Conservation (phyloP, 148 eudicot species). For the Talinum fruticosum region DNA sequence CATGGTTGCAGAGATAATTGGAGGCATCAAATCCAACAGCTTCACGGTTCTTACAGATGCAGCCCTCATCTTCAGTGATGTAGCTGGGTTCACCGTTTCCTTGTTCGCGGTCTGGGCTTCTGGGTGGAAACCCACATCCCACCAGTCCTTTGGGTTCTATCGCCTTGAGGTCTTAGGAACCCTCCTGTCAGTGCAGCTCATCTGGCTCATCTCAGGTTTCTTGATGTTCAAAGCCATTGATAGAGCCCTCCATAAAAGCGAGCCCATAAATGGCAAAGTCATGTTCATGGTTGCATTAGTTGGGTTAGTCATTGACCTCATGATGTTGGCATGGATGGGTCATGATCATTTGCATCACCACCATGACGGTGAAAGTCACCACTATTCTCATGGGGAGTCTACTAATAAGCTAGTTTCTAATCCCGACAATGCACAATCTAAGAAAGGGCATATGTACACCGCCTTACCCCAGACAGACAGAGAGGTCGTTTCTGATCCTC, state of each 20-base stretch:
- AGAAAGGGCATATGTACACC: neutral
- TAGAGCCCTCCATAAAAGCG: slow-evolving; percentile 33
- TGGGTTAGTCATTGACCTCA: slow-evolving; percentile 40
- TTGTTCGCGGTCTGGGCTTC: slow-evolving; percentile 52
- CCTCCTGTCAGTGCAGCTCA: slow-evolving; percentile 47
- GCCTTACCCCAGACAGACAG: neutral
- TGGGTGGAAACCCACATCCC: slow-evolving; percentile 41
- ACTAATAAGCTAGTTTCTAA: slow-evolving; percentile 24
- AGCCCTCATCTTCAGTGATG: slow-evolving; percentile 45
- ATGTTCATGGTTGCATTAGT: slow-evolving; percentile 51
- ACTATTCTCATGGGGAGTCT: slow-evolving; percentile 28
- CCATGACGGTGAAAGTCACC: slow-evolving; percentile 7
- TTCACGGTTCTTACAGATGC: slow-evolving; percentile 57
- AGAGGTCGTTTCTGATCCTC: slow-evolving; percentile 25
- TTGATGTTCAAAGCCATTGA: slow-evolving; percentile 46
- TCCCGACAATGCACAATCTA: neutral
- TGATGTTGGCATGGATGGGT: slow-evolving; percentile 46
- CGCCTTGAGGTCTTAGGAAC: slow-evolving; percentile 55
- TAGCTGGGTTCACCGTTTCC: slow-evolving; percentile 49
- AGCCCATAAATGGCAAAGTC: slow-evolving; percentile 40
- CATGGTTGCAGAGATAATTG: slow-evolving; percentile 43
- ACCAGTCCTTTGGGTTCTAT: slow-evolving; percentile 44
- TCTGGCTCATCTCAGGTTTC: slow-evolving; percentile 46
- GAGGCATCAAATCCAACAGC: slow-evolving; percentile 54
- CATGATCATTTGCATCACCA: slow-evolving; percentile 29